phyloP scores from a whole-genome alignment of 345 rosid genomes.

The Psidium friedrichsthalianum region DNA sequence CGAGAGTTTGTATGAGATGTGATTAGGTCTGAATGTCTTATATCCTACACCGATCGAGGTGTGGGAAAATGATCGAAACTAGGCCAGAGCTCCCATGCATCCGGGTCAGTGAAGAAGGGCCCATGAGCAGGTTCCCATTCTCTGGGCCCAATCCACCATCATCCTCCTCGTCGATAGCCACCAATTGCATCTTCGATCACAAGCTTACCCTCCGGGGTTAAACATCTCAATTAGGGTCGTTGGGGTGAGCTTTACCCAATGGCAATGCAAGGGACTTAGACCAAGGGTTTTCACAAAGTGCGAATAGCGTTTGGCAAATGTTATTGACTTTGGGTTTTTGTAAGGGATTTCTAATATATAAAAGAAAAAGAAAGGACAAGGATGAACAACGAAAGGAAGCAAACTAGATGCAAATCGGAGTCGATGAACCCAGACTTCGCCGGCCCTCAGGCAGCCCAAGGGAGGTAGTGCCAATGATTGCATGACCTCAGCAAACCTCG shows the following conservation, averaged over 20 bases:
- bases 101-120: neutral
- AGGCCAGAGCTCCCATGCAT: no score
- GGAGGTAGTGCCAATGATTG: neutral
- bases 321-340: no score
- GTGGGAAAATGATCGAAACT: no score
- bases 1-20: neutral
- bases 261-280: no score
- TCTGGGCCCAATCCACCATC: neutral
- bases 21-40: neutral
- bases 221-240: no score
- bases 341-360: no score
- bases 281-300: no score
- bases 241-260: no score
- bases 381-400: neutral
- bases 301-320: no score
- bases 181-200: no score
- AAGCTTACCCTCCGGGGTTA: no score
- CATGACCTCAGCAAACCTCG: neutral
- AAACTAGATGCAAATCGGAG: neutral
- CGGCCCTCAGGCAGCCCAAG: neutral
- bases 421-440: neutral
- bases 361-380: neutral
- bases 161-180: neutral
- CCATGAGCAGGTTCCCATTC: neutral
- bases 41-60: no score